These are phyloP conservation scores for Trichoderma gracile DNA, from an alignment of 2,329 filamentous ascomycete genomes.

Conservation along the genomic window DNA sequence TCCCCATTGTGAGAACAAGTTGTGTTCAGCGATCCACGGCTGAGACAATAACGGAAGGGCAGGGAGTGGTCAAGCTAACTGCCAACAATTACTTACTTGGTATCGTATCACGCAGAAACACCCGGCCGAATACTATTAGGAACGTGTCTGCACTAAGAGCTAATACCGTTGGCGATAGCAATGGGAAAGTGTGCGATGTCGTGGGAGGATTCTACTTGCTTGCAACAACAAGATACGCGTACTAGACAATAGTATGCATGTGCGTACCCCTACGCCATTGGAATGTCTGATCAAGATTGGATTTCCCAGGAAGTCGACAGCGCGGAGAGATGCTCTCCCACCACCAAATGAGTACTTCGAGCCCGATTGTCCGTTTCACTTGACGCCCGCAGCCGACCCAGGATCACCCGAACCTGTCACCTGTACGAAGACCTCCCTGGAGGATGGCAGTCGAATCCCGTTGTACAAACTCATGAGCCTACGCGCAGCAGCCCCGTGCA, in stretches of 20 bases:
- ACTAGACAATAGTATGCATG: no score
- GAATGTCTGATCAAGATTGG: conserved; percentile 10
- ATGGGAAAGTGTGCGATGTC: neutral
- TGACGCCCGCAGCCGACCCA: conserved; percentile 15
- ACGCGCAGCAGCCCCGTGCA: neutral
- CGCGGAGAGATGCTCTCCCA: neutral
- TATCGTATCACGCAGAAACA: neutral
- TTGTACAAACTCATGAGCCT: neutral
- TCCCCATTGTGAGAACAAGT: neutral
- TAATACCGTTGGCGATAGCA: neutral
- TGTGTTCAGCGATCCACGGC: neutral
- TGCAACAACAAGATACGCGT: neutral
- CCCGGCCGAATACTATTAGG: neutral
- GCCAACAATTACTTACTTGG: neutral
- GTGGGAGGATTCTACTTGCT: conserved; percentile 1
- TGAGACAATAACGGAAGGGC: neutral
- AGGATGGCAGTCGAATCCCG: neutral
- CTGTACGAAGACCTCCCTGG: neutral
- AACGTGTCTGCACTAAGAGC: neutral
- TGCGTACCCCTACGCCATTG: neutral
- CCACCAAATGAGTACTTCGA: neutral
- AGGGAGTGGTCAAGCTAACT: neutral
- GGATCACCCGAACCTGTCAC: neutral
- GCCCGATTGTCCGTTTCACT: conserved; percentile 17
- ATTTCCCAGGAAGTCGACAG: conserved; percentile 1